Conservation (phyloP, 2,329 filamentous ascomycete genomes). For the Ceratocystis colombiana region DNA sequence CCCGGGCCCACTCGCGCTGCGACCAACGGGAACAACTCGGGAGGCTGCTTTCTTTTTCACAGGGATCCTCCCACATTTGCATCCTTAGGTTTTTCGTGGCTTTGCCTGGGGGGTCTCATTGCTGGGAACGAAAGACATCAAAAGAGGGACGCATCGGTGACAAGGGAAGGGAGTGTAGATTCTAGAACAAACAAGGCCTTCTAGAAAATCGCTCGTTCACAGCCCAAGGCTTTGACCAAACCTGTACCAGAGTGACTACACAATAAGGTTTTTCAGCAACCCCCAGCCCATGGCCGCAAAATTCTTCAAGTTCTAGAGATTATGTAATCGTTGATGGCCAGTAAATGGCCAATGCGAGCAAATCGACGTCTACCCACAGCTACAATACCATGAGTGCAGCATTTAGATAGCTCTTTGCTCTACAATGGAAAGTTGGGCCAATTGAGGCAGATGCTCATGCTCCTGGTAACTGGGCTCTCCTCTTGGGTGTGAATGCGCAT, state of each 20-base stretch:
- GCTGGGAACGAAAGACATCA: neutral
- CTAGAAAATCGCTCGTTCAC: neutral
- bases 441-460: too few species aligned
- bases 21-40: conserved; percentile 11
- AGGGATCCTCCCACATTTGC: neutral
- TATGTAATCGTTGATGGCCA: neutral
- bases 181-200: neutral
- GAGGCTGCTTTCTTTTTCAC: neutral
- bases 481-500: too few species aligned
- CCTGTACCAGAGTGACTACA: neutral
- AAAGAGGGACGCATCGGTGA: neutral
- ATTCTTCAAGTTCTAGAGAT: neutral
- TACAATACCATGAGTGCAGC: too few species aligned
- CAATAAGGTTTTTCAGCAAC: neutral
- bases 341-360: neutral
- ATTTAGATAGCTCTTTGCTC: too few species aligned
- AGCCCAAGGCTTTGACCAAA: too few species aligned
- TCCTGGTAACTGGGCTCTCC: too few species aligned
- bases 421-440: too few species aligned
- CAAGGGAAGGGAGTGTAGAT: neutral
- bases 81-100: neutral
- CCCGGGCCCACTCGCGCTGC: conserved; percentile 11
- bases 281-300: neutral
- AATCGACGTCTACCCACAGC: too few species aligned
- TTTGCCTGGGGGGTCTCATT: neutral